Conservation (phyloP, 2,329 filamentous ascomycete genomes). For the Sporothrix phasma region DNA sequence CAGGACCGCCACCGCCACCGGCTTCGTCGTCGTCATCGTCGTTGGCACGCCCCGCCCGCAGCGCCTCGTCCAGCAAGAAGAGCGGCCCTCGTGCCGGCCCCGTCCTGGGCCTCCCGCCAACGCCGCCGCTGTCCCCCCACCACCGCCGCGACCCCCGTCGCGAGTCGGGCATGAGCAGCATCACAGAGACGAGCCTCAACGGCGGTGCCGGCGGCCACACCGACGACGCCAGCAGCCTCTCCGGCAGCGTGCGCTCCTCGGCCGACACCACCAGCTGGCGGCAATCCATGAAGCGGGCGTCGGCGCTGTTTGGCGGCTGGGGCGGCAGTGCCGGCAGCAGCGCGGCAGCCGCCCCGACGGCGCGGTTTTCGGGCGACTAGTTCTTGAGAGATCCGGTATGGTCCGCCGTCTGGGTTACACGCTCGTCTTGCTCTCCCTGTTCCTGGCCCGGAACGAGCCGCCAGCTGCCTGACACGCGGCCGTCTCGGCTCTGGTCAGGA, state of each 20-base stretch:
- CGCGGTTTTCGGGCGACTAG: constrained; percentile 12
- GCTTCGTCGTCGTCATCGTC: too few species aligned
- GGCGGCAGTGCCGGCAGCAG: neutral
- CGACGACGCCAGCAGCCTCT: neutral
- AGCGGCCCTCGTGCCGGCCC: neutral
- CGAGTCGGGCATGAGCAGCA: constrained; percentile 12
- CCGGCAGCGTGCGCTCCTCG: neutral
- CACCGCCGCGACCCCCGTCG: constrained; percentile 6
- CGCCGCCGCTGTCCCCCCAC: constrained; percentile 14
- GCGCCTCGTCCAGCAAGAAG: neutral
- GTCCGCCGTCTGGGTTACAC: neutral
- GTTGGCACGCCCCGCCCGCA: neutral
- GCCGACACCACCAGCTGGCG: neutral
- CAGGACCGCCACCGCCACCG: neutral
- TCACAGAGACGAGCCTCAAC: constrained; percentile 8
- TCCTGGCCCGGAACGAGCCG: neutral
- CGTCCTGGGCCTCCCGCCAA: constrained; percentile 7
- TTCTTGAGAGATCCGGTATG: neutral
- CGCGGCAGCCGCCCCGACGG: neutral
- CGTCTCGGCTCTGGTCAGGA: too few species aligned
- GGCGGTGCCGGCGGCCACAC: neutral
- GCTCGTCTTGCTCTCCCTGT: neutral
- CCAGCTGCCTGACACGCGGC: too few species aligned
- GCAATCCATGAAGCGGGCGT: constrained; percentile 14
- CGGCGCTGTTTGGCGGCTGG: constrained; percentile 7